Evolutionary conservation across 179 eudicot genomes (phyloP), one percentile per base, ranked within the genome.

Genomic region (Gypsophila paniculata): DNA sequence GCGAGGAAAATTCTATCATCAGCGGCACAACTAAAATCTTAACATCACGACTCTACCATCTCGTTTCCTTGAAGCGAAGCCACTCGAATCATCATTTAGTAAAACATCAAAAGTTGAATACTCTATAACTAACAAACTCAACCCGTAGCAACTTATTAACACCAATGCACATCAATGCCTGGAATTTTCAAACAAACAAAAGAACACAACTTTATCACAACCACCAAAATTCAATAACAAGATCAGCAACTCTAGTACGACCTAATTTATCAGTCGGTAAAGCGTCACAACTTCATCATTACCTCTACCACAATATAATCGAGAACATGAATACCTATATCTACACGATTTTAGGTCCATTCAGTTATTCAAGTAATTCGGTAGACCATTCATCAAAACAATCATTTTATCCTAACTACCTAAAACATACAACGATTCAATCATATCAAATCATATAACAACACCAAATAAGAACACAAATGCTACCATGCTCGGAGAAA

Each of bases 401-500:
- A 29, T n/a, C 34, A 4, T 29, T n/a, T n/a, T n/a, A n/a, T n/a
- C n/a, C n/a, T n/a, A n/a, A n/a, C 2, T 2, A 9, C 8, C 8
- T 22, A 38, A 8, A 51, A 68, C 14, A 18, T 21, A 65, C 3
- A 48, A n/a, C 61, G 53, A 8, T 51, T 68, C 71, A 26, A 12
- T 23, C 2, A 48, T 15, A 46, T 26, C 17, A 64, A 15, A 64
- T 19, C 15, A 36, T 46, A 18, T 18, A 0, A 52, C 2, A 52
- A 0, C 11, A 69, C 18, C 48, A 68, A 68, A 52, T 18, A 15
- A 53, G 15, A 32, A 25, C 8, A 53, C 0, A 26, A 13, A 68
- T 0, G 52, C 77, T 86, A 94, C 99, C 99, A 90, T 91, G 75
- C 97, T 92, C 18, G 99, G 99, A 0, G 99, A 94, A 75, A 94